Evolutionary conservation across 495 filamentous ascomycete genomes (phyloP).

Genomic region (Podospora pseudocomata): DNA sequence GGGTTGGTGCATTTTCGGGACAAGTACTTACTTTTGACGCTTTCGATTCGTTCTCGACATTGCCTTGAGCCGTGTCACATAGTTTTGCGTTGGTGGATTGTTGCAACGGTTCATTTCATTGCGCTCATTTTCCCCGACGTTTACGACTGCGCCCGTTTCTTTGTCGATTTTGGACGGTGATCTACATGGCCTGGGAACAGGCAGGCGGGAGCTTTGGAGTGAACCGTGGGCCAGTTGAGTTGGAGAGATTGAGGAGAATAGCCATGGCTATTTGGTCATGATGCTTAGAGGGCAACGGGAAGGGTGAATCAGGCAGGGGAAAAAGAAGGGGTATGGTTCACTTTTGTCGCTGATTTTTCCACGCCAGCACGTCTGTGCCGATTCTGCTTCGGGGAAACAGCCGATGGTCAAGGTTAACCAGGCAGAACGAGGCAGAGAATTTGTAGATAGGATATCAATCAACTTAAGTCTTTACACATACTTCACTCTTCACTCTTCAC

Average conservation of each 20-base stretch:
- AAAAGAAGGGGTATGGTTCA: not conserved
- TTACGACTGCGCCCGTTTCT: conserved; percentile 4
- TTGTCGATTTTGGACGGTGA: not conserved
- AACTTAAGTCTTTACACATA: not conserved
- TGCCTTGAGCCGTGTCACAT: not conserved
- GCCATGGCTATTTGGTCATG: not conserved
- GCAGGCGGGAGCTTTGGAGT: conserved; percentile 9
- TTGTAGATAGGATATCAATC: conserved; percentile 7
- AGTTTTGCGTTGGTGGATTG: not conserved
- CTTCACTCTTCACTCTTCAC: not conserved
- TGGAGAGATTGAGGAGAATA: conserved; percentile 14
- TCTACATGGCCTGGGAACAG: conserved; percentile 19
- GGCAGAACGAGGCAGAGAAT: not conserved
- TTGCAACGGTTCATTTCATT: not conserved
- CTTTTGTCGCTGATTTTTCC: not conserved
- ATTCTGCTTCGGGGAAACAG: not conserved
- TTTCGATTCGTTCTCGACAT: not conserved
- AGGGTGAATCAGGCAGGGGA: not conserved
- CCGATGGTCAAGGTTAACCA: not conserved
- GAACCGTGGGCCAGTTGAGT: not conserved
- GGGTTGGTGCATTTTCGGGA: conserved; percentile 10
- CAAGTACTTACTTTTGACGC: not conserved
- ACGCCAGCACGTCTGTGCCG: not conserved
- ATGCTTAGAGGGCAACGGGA: not conserved
- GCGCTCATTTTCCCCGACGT: conserved; percentile 14